Evolutionary conservation across 2,329 filamentous ascomycete genomes (phyloP).

Genomic region (Botrytis aclada): DNA sequence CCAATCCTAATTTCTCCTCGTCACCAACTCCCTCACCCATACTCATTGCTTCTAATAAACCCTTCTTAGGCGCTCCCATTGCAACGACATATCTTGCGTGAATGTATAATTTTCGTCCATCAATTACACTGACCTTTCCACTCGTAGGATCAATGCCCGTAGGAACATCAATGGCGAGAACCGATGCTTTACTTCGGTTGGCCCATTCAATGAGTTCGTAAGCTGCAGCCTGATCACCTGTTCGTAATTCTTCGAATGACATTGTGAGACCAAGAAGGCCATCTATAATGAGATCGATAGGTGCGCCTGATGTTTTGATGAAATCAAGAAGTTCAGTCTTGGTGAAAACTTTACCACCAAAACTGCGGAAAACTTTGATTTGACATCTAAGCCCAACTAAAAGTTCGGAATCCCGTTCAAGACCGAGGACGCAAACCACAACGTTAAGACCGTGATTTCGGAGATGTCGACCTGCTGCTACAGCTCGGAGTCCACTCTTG

Average conservation of each 20-base stretch:
- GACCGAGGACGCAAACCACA: slow-evolving; percentile 77
- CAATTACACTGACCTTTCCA: slow-evolving; percentile 63
- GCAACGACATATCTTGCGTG: slow-evolving; percentile 79
- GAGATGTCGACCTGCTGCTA: slow-evolving; percentile 83
- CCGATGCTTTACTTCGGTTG: slow-evolving; percentile 78
- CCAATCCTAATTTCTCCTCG: slow-evolving; percentile 33
- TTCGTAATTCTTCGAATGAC: slow-evolving; percentile 82
- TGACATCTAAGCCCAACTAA: slow-evolving; percentile 79
- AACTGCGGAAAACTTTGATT: slow-evolving; percentile 76
- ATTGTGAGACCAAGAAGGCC: slow-evolving; percentile 83
- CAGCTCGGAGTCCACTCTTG: slow-evolving; percentile 77
- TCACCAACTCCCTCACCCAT: slow-evolving; percentile 31
- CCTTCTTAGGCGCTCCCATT: slow-evolving; percentile 82
- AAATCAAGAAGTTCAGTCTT: slow-evolving; percentile 62
- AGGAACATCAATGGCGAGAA: slow-evolving; percentile 86
- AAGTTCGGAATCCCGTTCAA: slow-evolving; percentile 78
- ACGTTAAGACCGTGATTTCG: slow-evolving; percentile 79
- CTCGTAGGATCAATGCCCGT: slow-evolving; percentile 80
- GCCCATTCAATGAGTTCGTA: slow-evolving; percentile 93
- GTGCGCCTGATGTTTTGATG: slow-evolving; percentile 55
- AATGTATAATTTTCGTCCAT: slow-evolving; percentile 76
- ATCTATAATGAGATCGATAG: slow-evolving; percentile 80
- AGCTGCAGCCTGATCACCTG: slow-evolving; percentile 76
- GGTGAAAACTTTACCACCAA: slow-evolving; percentile 69
- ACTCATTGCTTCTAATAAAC: slow-evolving; percentile 70